Conservation (phyloP, 2,329 filamentous ascomycete genomes). For the Ophiocordyceps robertsii region DNA sequence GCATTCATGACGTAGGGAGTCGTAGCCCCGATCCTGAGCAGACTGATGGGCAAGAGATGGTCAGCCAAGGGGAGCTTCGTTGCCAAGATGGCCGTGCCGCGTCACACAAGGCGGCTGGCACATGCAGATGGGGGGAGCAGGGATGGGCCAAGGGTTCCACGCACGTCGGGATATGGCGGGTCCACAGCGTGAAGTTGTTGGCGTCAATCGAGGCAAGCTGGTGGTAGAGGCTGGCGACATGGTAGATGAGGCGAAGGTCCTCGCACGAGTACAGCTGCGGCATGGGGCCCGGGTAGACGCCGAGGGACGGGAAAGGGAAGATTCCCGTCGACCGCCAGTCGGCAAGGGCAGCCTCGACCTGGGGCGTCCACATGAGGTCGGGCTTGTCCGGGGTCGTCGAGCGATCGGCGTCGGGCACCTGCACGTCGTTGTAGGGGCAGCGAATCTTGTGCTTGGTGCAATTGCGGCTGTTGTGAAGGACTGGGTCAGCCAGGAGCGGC, state of each 20-base stretch:
- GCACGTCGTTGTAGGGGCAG: conserved; percentile 91
- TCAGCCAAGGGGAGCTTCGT: neutral
- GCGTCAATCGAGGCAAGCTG: conserved; percentile 67
- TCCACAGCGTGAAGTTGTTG: conserved; percentile 83
- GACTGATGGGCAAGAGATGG: conserved; percentile 5
- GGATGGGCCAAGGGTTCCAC: conserved; percentile 18
- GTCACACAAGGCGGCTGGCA: neutral
- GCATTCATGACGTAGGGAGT: conserved; percentile 90
- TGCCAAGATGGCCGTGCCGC: neutral
- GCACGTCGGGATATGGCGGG: conserved; percentile 82
- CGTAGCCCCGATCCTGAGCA: conserved; percentile 63
- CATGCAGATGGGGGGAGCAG: neutral
- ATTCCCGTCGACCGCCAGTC: conserved; percentile 73
- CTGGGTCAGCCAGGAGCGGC: neutral
- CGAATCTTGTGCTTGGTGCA: conserved; percentile 98
- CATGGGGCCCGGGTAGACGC: conserved; percentile 60
- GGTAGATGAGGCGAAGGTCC: conserved; percentile 80
- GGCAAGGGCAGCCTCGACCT: conserved; percentile 69
- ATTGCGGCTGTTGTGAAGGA: conserved; percentile 56
- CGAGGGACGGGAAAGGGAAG: conserved; percentile 74
- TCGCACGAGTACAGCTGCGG: conserved; percentile 61
- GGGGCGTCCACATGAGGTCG: conserved; percentile 72
- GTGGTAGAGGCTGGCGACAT: conserved; percentile 74
- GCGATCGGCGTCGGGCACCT: conserved; percentile 47
- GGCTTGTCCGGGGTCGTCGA: conserved; percentile 48